Base-by-base conservation (phyloP, 371 early-diverging fungal genomes). In the Syncephalis fuscata region DNA sequence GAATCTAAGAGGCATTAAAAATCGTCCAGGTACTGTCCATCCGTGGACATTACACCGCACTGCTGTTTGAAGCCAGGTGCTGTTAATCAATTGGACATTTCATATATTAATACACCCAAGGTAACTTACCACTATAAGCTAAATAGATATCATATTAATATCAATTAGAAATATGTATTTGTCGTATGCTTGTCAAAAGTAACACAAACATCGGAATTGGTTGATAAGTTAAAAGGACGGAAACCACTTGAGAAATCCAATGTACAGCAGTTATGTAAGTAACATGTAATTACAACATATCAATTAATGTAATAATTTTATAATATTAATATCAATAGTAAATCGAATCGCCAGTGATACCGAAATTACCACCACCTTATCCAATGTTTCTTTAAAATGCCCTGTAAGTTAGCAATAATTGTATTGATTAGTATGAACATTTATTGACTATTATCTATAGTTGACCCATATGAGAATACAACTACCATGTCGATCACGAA, bases 381-480 rank as follows among this genome's bases (percentile, higher is more conserved):
- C 71, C 50, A 66, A 65, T 3, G 45, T 78, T n/a, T 73, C 75
- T 0, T 58, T 68, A 11, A 74, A 67, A 46, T 76, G 68, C 50
- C 80, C 71, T 21, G 74, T 70, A 67, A 55, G 65, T 63, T n/a
- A n/a, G n/a, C n/a, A n/a, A n/a, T n/a, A n/a, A n/a, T n/a, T n/a
- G n/a, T n/a, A n/a, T n/a, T n/a, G n/a, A 8, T 59, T 57, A 11
- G 50, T 63, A 26, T 49, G 54, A 16, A 53, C 54, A 19, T 53
- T 55, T 20, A 14, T 47, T 42, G 17, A 41, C 23, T 32, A 37
- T n/a, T n/a, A n/a, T n/a, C n/a, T 21, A 19, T 54, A 77, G 66
- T 66, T 83, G 40, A 72, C 72, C 1, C 72, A 74, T 45, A 65
- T 65, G 2, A 74, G 83, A 3, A 82, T 85, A 24, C 53, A 45